Percentiles rank a stretch among this genome's conserved stretches.
phyloP scores from a whole-genome alignment of 2,329 filamentous ascomycete genomes.

The Calonectria honghensis region DNA sequence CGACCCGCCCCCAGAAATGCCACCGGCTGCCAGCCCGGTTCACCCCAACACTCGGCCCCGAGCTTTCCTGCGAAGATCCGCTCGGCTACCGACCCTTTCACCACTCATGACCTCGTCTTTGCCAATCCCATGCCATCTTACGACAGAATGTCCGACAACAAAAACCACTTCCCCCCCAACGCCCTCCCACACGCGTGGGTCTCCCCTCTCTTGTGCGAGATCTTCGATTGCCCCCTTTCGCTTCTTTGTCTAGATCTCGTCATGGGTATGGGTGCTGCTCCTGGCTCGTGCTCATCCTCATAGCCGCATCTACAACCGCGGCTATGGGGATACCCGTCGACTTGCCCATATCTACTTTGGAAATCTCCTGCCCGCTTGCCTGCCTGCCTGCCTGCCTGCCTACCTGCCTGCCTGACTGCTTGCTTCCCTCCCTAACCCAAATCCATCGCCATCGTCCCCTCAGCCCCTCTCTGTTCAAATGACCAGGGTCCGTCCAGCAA shows the following conservation, averaged over 20 bases:
- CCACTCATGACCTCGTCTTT: slow-evolving; percentile 43
- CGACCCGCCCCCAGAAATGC: slow-evolving; percentile 32
- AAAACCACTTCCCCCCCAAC: slow-evolving; percentile 54
- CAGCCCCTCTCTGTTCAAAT: neutral
- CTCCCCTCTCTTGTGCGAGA: slow-evolving; percentile 40
- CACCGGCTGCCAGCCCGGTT: slow-evolving; percentile 28
- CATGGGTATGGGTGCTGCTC: slow-evolving; percentile 29
- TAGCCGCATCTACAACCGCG: slow-evolving; percentile 28
- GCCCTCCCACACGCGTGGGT: slow-evolving; percentile 43
- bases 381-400: neutral
- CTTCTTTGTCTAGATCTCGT: slow-evolving; percentile 26
- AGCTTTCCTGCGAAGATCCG: slow-evolving; percentile 48
- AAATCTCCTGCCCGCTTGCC: neutral
- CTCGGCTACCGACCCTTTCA: slow-evolving; percentile 53
- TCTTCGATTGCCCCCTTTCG: slow-evolving; percentile 35
- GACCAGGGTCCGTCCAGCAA: slow-evolving; percentile 9
- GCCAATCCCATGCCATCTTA: slow-evolving; percentile 45
- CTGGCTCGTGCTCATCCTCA: slow-evolving; percentile 25
- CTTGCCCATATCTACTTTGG: slow-evolving; percentile 12
- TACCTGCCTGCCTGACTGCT: neutral
- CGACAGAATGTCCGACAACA: slow-evolving; percentile 44
- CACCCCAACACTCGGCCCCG: slow-evolving; percentile 49
- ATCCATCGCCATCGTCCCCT: neutral
- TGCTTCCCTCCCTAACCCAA: neutral
- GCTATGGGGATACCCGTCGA: slow-evolving; percentile 22